Conservation (phyloP, 305 asterid species). For the Vinca major region DNA sequence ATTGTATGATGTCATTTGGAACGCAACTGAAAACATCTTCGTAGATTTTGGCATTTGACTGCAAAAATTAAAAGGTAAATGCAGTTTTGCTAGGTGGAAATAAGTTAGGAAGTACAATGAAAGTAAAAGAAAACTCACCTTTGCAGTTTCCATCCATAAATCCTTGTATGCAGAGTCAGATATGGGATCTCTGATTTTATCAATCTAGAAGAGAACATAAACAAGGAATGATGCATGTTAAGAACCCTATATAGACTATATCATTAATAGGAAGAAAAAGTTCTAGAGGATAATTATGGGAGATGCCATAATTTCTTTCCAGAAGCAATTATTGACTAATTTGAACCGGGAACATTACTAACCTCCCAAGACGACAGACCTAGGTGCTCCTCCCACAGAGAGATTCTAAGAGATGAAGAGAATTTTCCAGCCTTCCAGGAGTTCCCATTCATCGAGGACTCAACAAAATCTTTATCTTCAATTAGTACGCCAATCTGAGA, state of each 20-base stretch:
- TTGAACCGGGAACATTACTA: constrained; percentile 18
- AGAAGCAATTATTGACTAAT: constrained; percentile 8
- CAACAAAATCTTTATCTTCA: constrained; percentile 75
- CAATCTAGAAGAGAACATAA: constrained; percentile 35
- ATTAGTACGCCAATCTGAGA: constrained; percentile 72
- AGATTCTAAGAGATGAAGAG: constrained; percentile 59
- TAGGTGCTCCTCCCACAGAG: constrained; percentile 92
- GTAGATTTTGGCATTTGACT: constrained; percentile 70
- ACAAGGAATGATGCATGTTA: background rate
- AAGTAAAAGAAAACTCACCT: constrained; percentile 32
- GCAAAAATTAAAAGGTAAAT: constrained; percentile 12
- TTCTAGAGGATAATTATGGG: background rate
- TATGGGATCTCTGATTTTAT: constrained; percentile 60
- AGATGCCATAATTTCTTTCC: background rate
- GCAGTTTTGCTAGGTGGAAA: too few species aligned
- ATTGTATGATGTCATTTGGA: constrained; percentile 70
- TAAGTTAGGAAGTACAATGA: too few species aligned
- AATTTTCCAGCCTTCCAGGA: constrained; percentile 90
- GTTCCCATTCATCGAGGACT: constrained; percentile 65
- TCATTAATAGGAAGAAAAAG: background rate
- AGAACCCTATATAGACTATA: background rate
- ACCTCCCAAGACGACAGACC: constrained; percentile 67
- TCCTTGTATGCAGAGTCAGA: constrained; percentile 56
- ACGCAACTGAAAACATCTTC: constrained; percentile 82
- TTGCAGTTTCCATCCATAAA: constrained; percentile 66